Conservation (phyloP, 2,329 filamentous ascomycete species). For the Trichoderma harzianum region DNA sequence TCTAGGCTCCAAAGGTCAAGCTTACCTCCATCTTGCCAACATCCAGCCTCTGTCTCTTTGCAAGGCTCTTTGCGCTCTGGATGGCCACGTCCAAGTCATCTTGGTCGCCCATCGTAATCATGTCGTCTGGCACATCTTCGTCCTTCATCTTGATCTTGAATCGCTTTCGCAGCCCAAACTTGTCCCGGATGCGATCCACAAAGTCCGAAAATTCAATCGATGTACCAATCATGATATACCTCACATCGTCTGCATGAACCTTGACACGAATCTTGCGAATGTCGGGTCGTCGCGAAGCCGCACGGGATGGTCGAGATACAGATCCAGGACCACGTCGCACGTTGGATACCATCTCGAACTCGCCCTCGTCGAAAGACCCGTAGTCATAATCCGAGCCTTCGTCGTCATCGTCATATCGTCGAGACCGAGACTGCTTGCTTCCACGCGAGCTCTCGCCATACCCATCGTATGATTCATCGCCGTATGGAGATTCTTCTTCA, state of each 20-base stretch:
- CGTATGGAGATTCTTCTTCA: slow-evolving; percentile 59
- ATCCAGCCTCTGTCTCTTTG: slow-evolving; percentile 70
- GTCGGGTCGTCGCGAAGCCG: slow-evolving; percentile 59
- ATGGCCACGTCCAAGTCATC: slow-evolving; percentile 92
- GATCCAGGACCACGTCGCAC: slow-evolving; percentile 46
- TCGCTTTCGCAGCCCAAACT: slow-evolving; percentile 72
- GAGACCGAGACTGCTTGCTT: slow-evolving; percentile 37
- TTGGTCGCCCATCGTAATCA: slow-evolving; percentile 96
- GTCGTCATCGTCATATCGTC: slow-evolving; percentile 70
- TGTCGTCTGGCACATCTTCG: slow-evolving; percentile 74
- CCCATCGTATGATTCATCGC: slow-evolving; percentile 68
- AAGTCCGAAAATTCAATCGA: slow-evolving; percentile 74
- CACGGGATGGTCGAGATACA: slow-evolving; percentile 47
- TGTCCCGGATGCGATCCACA: slow-evolving; percentile 74
- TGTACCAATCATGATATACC: slow-evolving; percentile 82
- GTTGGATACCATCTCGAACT: slow-evolving; percentile 73
- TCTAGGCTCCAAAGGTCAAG: neutral
- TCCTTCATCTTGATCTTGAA: slow-evolving; percentile 90
- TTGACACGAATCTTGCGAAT: slow-evolving; percentile 83
- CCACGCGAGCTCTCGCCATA: slow-evolving; percentile 43
- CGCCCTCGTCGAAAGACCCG: slow-evolving; percentile 67
- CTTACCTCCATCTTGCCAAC: slow-evolving; percentile 95
- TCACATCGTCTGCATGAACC: slow-evolving; percentile 84
- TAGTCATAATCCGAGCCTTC: slow-evolving; percentile 72
- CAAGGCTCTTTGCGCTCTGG: slow-evolving; percentile 62